phyloP scores from a whole-genome alignment of 257 asterid species.

The Euphrasia confusa region DNA sequence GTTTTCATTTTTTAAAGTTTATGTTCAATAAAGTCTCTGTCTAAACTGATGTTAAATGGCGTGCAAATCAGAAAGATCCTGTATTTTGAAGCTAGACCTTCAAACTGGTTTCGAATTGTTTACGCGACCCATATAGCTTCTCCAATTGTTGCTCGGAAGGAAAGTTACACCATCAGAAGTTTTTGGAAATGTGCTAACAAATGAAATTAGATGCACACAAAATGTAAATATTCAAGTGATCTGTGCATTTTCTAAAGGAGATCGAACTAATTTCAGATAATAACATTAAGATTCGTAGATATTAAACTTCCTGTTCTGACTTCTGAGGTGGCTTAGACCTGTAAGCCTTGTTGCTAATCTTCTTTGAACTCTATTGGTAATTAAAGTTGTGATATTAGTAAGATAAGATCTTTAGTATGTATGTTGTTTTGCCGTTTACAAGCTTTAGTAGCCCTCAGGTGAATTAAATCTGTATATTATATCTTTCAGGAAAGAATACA shows the following conservation, averaged over 20 bases:
- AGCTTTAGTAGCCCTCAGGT: conserved; percentile 4
- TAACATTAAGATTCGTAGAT: conserved; percentile 6
- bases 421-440: conserved; percentile 10
- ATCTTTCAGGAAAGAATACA: conserved; percentile 86
- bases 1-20: neutral
- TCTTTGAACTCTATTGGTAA: conserved; percentile 20
- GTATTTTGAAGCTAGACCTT: neutral
- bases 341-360: conserved; percentile 7
- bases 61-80: conserved; percentile 3
- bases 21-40: no score
- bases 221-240: neutral
- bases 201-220: conserved; percentile 4
- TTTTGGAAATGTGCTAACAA: neutral
- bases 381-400: conserved; percentile 4
- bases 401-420: conserved; percentile 5
- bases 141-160: neutral
- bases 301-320: neutral
- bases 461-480: conserved; percentile 25
- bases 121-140: neutral
- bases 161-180: neutral
- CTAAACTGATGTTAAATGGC: neutral
- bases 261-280: conserved; percentile 10
- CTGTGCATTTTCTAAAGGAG: conserved; percentile 16
- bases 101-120: neutral
- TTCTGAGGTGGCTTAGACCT: conserved; percentile 16